Percentiles rank a stretch among this genome's conserved stretches.
These are phyloP conservation scores for Penicillium roqueforti DNA, from an alignment of 495 filamentous ascomycete genomes.

Conservation along the genomic window DNA sequence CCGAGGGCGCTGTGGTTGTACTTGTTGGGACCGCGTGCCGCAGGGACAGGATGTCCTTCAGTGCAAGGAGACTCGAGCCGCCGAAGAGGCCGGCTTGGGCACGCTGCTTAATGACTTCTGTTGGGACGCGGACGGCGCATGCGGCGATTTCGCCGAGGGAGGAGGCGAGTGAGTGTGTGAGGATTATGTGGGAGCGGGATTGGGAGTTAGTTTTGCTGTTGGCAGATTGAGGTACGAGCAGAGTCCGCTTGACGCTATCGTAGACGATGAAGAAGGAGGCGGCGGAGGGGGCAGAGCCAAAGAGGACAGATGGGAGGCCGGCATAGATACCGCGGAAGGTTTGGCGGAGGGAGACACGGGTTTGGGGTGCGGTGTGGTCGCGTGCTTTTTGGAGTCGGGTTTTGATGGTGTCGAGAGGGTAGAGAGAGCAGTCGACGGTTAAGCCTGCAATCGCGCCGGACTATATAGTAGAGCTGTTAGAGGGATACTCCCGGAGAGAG, in stretches of 20 bases:
- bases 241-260: slow-evolving; percentile 66
- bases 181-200: slow-evolving; percentile 35
- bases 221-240: slow-evolving; percentile 33
- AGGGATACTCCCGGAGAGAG: not conserved
- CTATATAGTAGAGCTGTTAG: slow-evolving; percentile 39
- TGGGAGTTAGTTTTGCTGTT: slow-evolving; percentile 14
- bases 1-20: not conserved
- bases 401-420: slow-evolving; percentile 88
- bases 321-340: slow-evolving; percentile 71
- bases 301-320: slow-evolving; percentile 59
- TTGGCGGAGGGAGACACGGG: slow-evolving; percentile 38
- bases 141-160: slow-evolving; percentile 86
- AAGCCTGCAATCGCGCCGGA: slow-evolving; percentile 80
- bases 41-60: slow-evolving; percentile 64
- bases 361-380: slow-evolving; percentile 61
- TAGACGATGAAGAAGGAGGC: slow-evolving; percentile 98
- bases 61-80: slow-evolving; percentile 47
- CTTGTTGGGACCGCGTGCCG: slow-evolving; percentile 24
- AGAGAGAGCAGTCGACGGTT: slow-evolving; percentile 85
- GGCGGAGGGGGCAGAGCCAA: slow-evolving; percentile 88
- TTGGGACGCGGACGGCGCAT: slow-evolving; percentile 88
- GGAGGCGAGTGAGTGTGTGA: slow-evolving; percentile 81
- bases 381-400: slow-evolving; percentile 84
- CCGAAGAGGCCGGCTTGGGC: slow-evolving; percentile 78
- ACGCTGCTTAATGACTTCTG: slow-evolving; percentile 94